phyloP scores from a whole-genome alignment of 306 rosid species.

The Cicer arietinum region DNA sequence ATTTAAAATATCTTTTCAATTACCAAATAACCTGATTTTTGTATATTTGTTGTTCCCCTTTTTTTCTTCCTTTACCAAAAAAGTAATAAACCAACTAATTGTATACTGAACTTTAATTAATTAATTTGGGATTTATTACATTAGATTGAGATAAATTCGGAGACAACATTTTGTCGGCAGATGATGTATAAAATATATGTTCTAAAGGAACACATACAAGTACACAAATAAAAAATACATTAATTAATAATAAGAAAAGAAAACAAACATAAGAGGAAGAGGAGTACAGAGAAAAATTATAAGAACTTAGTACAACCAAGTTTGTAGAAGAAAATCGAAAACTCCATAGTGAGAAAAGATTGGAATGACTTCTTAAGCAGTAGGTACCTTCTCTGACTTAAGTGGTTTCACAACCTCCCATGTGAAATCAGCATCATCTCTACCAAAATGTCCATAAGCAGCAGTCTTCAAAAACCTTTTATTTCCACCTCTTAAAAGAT shows the following conservation, averaged over 20 bases:
- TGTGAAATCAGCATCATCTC: constrained; percentile 60
- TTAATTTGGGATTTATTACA: constrained; percentile 11
- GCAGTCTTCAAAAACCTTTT: constrained; percentile 59
- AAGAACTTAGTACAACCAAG: constrained; percentile 29
- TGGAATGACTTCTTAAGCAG: constrained; percentile 54
- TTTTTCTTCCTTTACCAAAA: no score
- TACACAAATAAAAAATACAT: constrained; percentile 14
- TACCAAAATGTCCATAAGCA: constrained; percentile 61
- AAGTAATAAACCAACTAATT: not conserved
- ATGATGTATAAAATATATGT: constrained; percentile 1
- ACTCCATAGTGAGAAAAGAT: constrained; percentile 6
- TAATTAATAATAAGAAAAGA: not conserved
- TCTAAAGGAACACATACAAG: constrained; percentile 18
- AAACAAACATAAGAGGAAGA: constrained; percentile 2
- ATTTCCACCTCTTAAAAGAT: constrained; percentile 63
- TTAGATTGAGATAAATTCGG: not conserved
- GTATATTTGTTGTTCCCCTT: no score
- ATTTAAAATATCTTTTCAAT: no score
- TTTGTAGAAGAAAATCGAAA: constrained; percentile 34
- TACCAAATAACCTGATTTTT: no score
- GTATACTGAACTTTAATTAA: constrained; percentile 1
- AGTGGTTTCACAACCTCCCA: constrained; percentile 73
- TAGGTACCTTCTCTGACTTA: constrained; percentile 54
- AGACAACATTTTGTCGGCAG: constrained; percentile 15
- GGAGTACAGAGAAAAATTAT: not conserved